A percentile compares a stretch with the other conserved stretches of the same genome.
phyloP scores from a whole-genome alignment of 1,139 yeast genomes.

The Kurtzmaniella quercitrusa region DNA sequence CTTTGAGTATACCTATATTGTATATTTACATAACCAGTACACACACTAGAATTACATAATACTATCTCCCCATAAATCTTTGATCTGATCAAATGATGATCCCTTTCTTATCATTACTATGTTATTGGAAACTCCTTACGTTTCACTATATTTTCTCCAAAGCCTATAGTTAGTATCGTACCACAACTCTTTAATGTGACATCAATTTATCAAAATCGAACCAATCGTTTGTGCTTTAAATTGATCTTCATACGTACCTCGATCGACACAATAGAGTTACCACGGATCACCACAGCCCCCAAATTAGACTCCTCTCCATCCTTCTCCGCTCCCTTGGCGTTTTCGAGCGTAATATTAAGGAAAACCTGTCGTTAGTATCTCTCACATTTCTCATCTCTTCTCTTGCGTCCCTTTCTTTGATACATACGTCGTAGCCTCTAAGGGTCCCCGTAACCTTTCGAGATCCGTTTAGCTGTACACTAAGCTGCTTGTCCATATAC shows the following conservation, averaged over 20 bases:
- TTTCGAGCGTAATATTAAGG: constrained; percentile 68
- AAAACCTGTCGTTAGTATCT: constrained; percentile 40
- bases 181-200: too few species aligned
- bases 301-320: constrained; percentile 49
- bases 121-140: neutral
- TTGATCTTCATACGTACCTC: constrained; percentile 36
- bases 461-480: constrained; percentile 69
- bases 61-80: too few species aligned
- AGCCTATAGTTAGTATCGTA: constrained; percentile 22
- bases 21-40: too few species aligned
- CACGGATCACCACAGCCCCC: constrained; percentile 58
- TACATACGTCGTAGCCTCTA: constrained; percentile 70
- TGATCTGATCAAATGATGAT: too few species aligned
- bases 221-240: neutral
- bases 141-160: constrained; percentile 18
- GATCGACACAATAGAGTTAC: constrained; percentile 57
- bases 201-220: neutral
- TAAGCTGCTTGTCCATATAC: constrained; percentile 75
- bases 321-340: constrained; percentile 60
- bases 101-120: too few species aligned
- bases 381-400: neutral
- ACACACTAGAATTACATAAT: too few species aligned
- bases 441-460: constrained; percentile 69
- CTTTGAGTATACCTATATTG: constrained; percentile 1
- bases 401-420: neutral